Evolutionary conservation across 192 early-diverging fungal genomes (phyloP), one percentile per base, ranked within the genome.

Genomic region (Coemansia sp.): DNA sequence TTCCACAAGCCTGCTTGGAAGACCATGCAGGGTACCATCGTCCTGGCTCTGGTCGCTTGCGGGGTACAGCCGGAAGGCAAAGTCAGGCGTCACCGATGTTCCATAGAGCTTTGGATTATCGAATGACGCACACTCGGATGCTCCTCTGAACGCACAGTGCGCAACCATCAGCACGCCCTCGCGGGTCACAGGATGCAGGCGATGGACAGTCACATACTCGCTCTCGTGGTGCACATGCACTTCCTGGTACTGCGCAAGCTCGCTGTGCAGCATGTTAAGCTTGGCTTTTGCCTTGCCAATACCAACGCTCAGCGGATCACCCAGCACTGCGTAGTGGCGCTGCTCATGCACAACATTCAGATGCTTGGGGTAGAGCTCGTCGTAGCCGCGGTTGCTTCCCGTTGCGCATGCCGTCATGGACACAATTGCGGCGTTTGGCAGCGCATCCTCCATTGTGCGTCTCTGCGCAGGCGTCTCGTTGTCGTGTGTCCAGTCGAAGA

Each of bases 401-500:
- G 92, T 84, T 14, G 96, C 96, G 68, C 93, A 95, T 28, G 85
- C 87, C 0, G 93, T 85, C 86, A 99, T 92, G 3, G 91, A 88
- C 1, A 95, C 92, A 5, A 97, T 74, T 8, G 94, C 96, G 10
- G 91, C 88, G 81, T 93, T 96, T 6, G 97, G 86, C 17, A 99
- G 79, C 6, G 97, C 88, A 74, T 99, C 97, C 59, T 89, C 87
- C 3, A 94, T 88, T 0, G 87, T 87, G 55, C 96, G 84, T 52
- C 93, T 95, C 69, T 99, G 94, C 23, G 89, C 84, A 2, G 97
- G 97, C 2, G 91, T 92, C 75, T 97, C 93, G 69, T 99, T 99
- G 75, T 99, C 97, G 59, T 99, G 97, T 13, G 97, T 98, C 83
- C 95, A 98, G 74, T 99, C 97, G 88, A 98, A 97, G 70, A 99